Evolutionary conservation across 106 monocot species (phyloP).

Genomic region (Phalaenopsis equestris): DNA sequence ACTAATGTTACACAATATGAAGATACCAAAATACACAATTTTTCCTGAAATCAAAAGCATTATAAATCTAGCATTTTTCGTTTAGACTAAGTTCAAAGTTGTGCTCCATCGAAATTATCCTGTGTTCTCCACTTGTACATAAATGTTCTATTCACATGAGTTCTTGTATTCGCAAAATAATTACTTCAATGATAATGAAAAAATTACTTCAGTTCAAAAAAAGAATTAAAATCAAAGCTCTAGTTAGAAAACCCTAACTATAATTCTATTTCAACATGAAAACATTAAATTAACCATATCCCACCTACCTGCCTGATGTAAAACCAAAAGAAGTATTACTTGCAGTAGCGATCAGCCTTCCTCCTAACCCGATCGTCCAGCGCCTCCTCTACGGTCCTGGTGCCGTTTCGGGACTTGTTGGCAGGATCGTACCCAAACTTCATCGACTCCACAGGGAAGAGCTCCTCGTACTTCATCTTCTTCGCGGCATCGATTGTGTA

Average conservation of each 20-base stretch:
- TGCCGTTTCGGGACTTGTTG: constrained; percentile 37
- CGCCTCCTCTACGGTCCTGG: constrained; percentile 63
- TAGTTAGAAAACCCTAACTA: neutral
- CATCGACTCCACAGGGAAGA: constrained; percentile 89
- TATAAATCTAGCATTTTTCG: too few relatives aligned
- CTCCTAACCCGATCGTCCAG: constrained; percentile 89
- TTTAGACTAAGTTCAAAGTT: neutral
- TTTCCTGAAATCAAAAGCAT: too few relatives aligned
- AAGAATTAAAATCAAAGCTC: too few relatives aligned
- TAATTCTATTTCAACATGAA: neutral
- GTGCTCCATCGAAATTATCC: neutral
- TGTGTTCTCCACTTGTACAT: neutral
- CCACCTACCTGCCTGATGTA: neutral
- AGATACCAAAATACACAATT: neutral
- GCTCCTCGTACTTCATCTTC: constrained; percentile 98
- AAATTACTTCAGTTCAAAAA: neutral
- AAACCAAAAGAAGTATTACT: constrained; percentile 35
- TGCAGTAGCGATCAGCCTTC: constrained; percentile 99
- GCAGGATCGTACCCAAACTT: constrained; percentile 80
- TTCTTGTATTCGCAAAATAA: neutral
- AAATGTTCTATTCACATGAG: neutral
- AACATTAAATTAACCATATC: neutral
- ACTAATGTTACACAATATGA: too few relatives aligned
- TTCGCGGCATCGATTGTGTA: constrained; percentile 97
- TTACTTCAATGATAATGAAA: neutral